These are phyloP conservation scores for Quercus rubra DNA, from an alignment of 306 rosid species.

Conservation along the genomic window DNA sequence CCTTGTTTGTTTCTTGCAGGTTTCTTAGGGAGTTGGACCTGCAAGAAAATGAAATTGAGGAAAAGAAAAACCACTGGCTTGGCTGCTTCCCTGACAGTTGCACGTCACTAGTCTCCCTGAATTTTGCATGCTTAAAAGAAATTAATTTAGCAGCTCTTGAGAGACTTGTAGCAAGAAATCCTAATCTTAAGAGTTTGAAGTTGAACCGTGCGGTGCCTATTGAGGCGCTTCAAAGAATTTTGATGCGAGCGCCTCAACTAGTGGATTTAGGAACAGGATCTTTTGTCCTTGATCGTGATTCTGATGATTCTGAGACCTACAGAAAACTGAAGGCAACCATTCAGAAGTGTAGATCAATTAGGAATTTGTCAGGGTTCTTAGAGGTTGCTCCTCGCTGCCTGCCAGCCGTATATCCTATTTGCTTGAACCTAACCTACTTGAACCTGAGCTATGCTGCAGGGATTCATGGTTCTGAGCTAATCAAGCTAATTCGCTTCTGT, in stretches of 20 bases:
- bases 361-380: slow-evolving; percentile 82
- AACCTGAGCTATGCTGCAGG: slow-evolving; percentile 92
- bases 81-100: slow-evolving; percentile 81
- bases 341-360: slow-evolving; percentile 57
- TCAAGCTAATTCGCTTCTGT: slow-evolving; percentile 52
- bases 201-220: slow-evolving; percentile 69
- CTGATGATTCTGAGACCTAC: slow-evolving; percentile 48
- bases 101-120: slow-evolving; percentile 78
- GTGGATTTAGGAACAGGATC: slow-evolving; percentile 85
- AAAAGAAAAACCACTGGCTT: slow-evolving; percentile 64
- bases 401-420: slow-evolving; percentile 60
- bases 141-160: slow-evolving; percentile 63
- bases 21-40: slow-evolving; percentile 84
- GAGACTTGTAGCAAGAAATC: slow-evolving; percentile 88
- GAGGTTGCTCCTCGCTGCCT: slow-evolving; percentile 70
- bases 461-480: slow-evolving; percentile 54
- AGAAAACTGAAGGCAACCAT: slow-evolving; percentile 42
- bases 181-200: slow-evolving; percentile 72
- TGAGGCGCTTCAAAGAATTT: slow-evolving; percentile 54
- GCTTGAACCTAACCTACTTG: slow-evolving; percentile 61
- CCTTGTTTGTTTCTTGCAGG: slow-evolving; percentile 29
- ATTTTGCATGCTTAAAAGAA: slow-evolving; percentile 91
- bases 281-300: slow-evolving; percentile 43
- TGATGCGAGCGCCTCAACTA: slow-evolving; percentile 68
- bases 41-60: slow-evolving; percentile 93